A percentile compares a stretch with the other conserved stretches of the same genome.
phyloP scores from a whole-genome alignment of 768 basidiomycete species.

The Megacollybia marginata region DNA sequence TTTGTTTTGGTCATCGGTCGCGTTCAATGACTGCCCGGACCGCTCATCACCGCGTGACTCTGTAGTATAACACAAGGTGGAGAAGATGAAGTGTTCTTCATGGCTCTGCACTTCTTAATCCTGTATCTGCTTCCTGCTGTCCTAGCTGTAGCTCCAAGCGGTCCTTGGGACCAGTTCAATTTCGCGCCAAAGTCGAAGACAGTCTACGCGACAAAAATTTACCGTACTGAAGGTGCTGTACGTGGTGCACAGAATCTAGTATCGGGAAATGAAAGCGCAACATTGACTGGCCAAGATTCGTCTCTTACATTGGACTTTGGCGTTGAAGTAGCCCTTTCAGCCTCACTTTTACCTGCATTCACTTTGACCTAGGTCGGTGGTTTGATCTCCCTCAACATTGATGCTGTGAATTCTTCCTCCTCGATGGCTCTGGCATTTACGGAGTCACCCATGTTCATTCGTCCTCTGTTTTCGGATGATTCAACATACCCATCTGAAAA shows the following conservation, averaged over 20 bases:
- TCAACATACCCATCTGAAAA: constrained; percentile 39
- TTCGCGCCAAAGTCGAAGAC: constrained; percentile 39
- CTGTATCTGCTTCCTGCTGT: not conserved
- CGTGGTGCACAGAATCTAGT: constrained; percentile 25
- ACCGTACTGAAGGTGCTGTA: constrained; percentile 28
- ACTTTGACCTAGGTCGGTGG: constrained; percentile 39
- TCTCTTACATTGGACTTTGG: constrained; percentile 53
- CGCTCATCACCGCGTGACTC: no score
- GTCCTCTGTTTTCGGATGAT: constrained; percentile 45
- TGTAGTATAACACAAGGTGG: no score
- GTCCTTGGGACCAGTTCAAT: constrained; percentile 49
- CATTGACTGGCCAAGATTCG: constrained; percentile 29
- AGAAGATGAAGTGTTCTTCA: no score
- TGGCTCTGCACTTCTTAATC: not conserved
- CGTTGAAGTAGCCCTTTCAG: constrained; percentile 29
- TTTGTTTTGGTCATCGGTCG: no score
- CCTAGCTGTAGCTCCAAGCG: constrained; percentile 29
- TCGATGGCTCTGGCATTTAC: constrained; percentile 47
- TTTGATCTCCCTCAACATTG: constrained; percentile 40
- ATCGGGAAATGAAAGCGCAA: constrained; percentile 25
- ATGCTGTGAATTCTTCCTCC: constrained; percentile 23
- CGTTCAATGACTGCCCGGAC: no score
- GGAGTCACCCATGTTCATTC: constrained; percentile 49
- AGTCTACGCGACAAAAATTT: constrained; percentile 35
- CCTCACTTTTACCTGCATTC: not conserved